Base-by-base conservation (phyloP, 352 stramenopile genomes). In the Phytopythium cucurbitacearum region DNA sequence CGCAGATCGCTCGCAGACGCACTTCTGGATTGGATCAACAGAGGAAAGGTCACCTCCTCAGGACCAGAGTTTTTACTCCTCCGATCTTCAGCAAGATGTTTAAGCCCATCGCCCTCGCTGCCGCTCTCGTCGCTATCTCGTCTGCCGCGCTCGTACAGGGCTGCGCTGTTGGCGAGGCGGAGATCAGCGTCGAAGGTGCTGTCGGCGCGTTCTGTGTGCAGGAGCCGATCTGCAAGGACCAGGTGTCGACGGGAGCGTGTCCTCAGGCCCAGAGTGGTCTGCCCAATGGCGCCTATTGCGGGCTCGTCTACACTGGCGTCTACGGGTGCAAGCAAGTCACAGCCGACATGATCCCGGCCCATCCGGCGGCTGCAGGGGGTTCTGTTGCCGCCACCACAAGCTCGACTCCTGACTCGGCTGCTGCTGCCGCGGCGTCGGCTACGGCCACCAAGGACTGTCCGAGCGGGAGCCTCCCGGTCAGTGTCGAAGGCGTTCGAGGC, bases 311-410 rank as follows among this genome's bases (percentile, higher is more conserved):
- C 21, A 80, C 71, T 9, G 63, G 67, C 10, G 66, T 64, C 16
- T 85, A 74, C 54, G 73, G 71, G 8, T 85, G 71, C 60, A 72
- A 67, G 58, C 69, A 59, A 7, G 63, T 70, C 41, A 65, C 48
- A 0, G 54, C 54, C n/a, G 49, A 62, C 32, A 68, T 69, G 34
- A 53, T 66, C 4, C 50, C 48, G 6, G 40, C 46, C 6, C 39
- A 33, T 13, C 32, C 46, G 28, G 32, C 12, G 13, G n/a, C 46
- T 4, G 40, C 46, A 13, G n/a, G 4, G 3, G n/a, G 32, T 10
- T 32, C 35, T 15, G 46, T 16, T 2, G 32, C 46, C 7, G 40
- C 34, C 8, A 50, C 44, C 3, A 39, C 44, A 12, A 50, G 28
- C 13, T 4, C 44, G 1, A 16, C 44, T 11, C 44, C 44, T 48